These are phyloP conservation scores for Lactarius hatsudake DNA, from an alignment of 768 basidiomycete genomes.

Conservation along the genomic window DNA sequence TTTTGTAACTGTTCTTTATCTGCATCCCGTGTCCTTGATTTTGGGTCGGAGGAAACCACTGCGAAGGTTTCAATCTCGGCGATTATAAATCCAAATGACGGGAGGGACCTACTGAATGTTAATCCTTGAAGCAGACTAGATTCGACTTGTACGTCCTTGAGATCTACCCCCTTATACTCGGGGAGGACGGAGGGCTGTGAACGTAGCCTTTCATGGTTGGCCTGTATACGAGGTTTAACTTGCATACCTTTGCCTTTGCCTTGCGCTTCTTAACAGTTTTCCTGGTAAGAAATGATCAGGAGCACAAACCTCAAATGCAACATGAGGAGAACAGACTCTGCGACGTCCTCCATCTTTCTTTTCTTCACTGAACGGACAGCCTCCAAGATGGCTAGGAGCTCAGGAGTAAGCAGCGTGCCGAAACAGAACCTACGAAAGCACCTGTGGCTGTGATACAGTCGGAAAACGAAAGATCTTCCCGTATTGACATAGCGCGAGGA, in stretches of 20 bases:
- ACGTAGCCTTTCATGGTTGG: neutral
- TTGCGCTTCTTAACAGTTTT: conserved; percentile 51
- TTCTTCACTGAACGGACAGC: conserved; percentile 63
- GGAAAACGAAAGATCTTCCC: conserved; percentile 69
- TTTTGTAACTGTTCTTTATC: conserved; percentile 70
- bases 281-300: conserved; percentile 4
- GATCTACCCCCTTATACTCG: conserved; percentile 62
- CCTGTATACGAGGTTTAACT: neutral
- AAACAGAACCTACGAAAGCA: conserved; percentile 30
- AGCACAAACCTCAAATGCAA: neutral
- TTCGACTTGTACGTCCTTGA: conserved; percentile 57
- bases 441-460: conserved; percentile 75
- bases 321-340: conserved; percentile 38
- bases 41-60: conserved; percentile 79
- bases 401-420: conserved; percentile 1
- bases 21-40: conserved; percentile 59
- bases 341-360: conserved; percentile 66
- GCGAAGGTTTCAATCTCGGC: conserved; percentile 9
- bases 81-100: neutral
- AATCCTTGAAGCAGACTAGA: conserved; percentile 68
- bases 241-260: conserved; percentile 45
- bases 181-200: conserved; percentile 57
- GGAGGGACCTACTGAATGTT: conserved; percentile 66
- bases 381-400: conserved; percentile 52
- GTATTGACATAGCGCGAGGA: conserved; percentile 77